Evolutionary conservation across 768 basidiomycete species (phyloP), one percentile per base, ranked within the genome.

Genomic region (Amanita phalloides): DNA sequence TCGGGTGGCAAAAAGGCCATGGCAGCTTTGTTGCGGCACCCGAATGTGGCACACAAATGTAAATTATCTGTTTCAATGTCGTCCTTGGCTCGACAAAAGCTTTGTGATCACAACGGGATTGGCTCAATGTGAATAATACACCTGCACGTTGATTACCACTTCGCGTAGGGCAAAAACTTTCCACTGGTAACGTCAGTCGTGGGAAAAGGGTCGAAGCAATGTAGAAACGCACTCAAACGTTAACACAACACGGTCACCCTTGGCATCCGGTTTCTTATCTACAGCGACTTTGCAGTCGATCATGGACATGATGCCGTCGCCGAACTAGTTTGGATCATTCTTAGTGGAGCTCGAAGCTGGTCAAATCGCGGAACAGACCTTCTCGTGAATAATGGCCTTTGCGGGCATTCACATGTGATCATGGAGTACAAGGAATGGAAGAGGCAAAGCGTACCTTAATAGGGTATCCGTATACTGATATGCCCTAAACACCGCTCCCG

Each of bases 261-360:
- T 86, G 13, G 86, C 85, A 58, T 89, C 78, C 13, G 74, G 71
- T 63, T 90, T 89, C 68, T 72, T 79, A 55, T 78, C 71, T 42
- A 90, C 70, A 44, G 71, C 72, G 54, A 90, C 73, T 57, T 77
- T 81, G 66, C 87, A 90, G 63, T 90, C 87, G 53, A 90, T 88
- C 84, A 90, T 86, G 17, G 84, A 86, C 86, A 90, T 89, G 54
- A 90, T 90, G 4, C 88, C 87, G 59, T 90, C 88, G 4, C 88
- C 88, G 56, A 89, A 90, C 84, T 86, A 56, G 53, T 21, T 17
- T 25, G 32, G 30, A 21, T 33, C 5, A 57, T 25, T 41, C 45
- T 52, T 9, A 56, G 9, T 28, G 17, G 14, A 44, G 17, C 25
- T n/a, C 43, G 2, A 53, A 33, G 17, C 43, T 25, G 42, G 8